Percentiles rank a stretch among this genome's conserved stretches.
These are phyloP conservation scores for Phytophthora pini DNA, from an alignment of 352 stramenopile species.

Conservation along the genomic window DNA sequence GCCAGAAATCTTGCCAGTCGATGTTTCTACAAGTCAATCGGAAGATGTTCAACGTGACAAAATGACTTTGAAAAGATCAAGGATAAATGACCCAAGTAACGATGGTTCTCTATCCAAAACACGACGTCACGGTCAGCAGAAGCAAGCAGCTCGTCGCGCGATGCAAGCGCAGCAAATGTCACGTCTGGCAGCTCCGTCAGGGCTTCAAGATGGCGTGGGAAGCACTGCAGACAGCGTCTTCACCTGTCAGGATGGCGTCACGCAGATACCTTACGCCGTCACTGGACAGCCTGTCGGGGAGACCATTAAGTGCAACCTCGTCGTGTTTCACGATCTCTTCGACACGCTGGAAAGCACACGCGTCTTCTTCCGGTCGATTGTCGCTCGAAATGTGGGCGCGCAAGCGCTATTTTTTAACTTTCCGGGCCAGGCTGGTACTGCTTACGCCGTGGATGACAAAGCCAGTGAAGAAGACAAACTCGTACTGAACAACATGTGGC, in stretches of 20 bases:
- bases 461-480: conserved; percentile 33
- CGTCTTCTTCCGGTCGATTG: conserved; percentile 87
- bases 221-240: conserved; percentile 50
- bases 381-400: conserved; percentile 79
- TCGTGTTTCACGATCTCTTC: conserved; percentile 94
- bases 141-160: conserved; percentile 48
- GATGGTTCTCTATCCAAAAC: conserved; percentile 11
- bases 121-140: conserved; percentile 25
- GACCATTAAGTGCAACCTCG: conserved; percentile 82
- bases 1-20: conserved; percentile 46
- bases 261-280: conserved; percentile 84
- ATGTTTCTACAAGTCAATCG: conserved; percentile 18
- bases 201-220: conserved; percentile 42
- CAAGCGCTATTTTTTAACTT: conserved; percentile 93
- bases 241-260: conserved; percentile 78
- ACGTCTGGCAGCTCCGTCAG: conserved; percentile 56
- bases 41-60: conserved; percentile 7
- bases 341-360: conserved; percentile 91
- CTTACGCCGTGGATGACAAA: conserved; percentile 52
- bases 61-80: not conserved
- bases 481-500: conserved; percentile 90
- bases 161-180: conserved; percentile 85
- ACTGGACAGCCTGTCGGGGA: conserved; percentile 69
- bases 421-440: conserved; percentile 86
- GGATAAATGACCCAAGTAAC: conserved; percentile 4